Evolutionary conservation across 345 rosid genomes (phyloP).

Genomic region (Citrus glauca): DNA sequence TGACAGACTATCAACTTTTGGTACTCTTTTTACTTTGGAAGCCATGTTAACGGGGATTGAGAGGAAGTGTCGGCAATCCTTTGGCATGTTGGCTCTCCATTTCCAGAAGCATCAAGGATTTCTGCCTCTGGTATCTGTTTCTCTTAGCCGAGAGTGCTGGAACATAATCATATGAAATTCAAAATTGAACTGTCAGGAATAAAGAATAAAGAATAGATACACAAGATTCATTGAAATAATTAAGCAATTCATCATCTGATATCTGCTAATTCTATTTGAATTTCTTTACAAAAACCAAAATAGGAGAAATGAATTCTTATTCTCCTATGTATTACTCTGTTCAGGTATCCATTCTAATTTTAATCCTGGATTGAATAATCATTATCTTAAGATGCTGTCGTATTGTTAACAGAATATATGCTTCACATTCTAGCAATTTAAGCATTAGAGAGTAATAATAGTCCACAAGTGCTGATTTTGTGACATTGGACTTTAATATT

Average conservation of each 20-base stretch:
- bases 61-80: conserved; percentile 73
- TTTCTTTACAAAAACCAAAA: neutral
- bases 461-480: neutral
- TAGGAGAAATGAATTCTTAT: neutral
- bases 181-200: neutral
- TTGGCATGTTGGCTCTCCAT: conserved; percentile 97
- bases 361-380: neutral
- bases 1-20: conserved; percentile 16
- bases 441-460: neutral
- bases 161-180: conserved; percentile 6
- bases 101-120: conserved; percentile 86
- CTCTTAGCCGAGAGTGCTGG: conserved; percentile 87
- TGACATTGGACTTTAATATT: neutral
- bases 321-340: neutral
- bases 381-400: neutral
- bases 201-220: neutral
- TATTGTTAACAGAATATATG: neutral
- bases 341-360: neutral
- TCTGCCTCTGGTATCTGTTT: conserved; percentile 89
- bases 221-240: neutral
- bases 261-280: neutral
- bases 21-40: conserved; percentile 1
- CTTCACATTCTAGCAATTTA: neutral
- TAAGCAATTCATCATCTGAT: neutral
- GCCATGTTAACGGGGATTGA: conserved; percentile 47